Conservation (phyloP, 441 rosid species). For the Croton setiger region DNA sequence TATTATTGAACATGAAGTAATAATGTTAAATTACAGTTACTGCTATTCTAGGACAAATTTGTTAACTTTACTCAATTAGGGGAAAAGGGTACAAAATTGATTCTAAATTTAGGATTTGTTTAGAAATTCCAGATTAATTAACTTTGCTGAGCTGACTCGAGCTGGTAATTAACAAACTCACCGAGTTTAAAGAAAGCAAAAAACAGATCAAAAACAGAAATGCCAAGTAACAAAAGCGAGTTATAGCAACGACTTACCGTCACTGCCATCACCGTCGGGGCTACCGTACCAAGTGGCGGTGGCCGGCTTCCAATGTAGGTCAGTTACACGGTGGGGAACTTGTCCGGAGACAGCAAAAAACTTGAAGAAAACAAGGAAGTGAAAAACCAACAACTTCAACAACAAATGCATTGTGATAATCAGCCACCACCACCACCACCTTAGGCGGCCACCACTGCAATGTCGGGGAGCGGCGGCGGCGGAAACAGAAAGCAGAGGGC, state of each 20-base stretch:
- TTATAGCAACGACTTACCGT: constrained; percentile 36
- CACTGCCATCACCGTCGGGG: constrained; percentile 94
- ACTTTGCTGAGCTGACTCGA: neutral
- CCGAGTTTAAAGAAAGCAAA: constrained; percentile 4
- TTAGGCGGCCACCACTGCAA: constrained; percentile 1
- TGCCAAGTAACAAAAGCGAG: neutral
- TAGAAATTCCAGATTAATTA: neutral
- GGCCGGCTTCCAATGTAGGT: constrained; percentile 65
- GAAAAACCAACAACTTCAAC: constrained; percentile 16
- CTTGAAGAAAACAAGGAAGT: constrained; percentile 17
- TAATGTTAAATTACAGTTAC: too few species aligned
- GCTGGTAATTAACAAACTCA: neutral
- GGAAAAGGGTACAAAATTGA: too few species aligned
- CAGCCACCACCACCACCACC: constrained; percentile 7
- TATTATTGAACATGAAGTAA: too few species aligned
- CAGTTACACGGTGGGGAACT: constrained; percentile 26
- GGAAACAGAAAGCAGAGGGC: neutral
- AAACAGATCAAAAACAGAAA: neutral
- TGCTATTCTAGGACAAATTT: too few species aligned
- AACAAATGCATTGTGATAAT: constrained; percentile 37
- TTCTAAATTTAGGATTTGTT: neutral
- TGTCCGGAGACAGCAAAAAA: constrained; percentile 26
- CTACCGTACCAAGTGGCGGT: constrained; percentile 97
- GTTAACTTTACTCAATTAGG: too few species aligned
- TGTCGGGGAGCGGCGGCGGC: neutral